Conservation (phyloP, 139 green algal genomes). For the Pleodorina starrii region DNA sequence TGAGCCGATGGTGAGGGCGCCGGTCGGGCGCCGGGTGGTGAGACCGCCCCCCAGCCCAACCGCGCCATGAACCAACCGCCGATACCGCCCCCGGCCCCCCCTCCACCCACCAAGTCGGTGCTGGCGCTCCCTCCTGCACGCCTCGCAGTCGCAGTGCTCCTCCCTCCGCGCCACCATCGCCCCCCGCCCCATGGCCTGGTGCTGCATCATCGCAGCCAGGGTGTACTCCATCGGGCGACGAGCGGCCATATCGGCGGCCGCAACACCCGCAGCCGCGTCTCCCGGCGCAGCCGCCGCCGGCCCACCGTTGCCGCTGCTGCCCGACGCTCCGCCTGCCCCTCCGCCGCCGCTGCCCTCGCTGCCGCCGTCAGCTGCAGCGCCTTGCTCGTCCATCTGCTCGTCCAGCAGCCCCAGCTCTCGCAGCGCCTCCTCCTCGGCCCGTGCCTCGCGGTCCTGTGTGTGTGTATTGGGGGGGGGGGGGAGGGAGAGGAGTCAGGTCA, state of each 20-base stretch:
- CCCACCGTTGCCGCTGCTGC: no score
- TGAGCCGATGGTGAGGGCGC: no score
- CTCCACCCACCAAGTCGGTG: constrained; percentile 1
- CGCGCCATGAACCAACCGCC: no score
- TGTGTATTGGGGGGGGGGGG: no score
- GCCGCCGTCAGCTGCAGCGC: neutral
- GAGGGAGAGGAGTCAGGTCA: no score
- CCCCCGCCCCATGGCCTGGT: neutral
- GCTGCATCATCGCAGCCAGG: neutral
- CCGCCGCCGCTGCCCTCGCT: neutral
- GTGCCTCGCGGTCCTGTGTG: constrained; percentile 24
- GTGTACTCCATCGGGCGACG: neutral
- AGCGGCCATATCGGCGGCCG: neutral
- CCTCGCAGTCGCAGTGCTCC: constrained; percentile 32
- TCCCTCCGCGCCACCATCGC: neutral
- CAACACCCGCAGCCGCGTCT: neutral
- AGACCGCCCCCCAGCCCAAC: no score
- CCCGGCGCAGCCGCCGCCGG: neutral
- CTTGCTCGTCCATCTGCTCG: neutral
- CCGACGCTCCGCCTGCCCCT: neutral
- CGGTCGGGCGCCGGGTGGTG: no score
- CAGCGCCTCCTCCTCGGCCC: neutral
- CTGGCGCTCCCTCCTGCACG: neutral
- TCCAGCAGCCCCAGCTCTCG: constrained; percentile 15
- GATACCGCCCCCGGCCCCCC: no score